phyloP scores from a whole-genome alignment of 306 rosid species.

The Begonia fuchsioides region DNA sequence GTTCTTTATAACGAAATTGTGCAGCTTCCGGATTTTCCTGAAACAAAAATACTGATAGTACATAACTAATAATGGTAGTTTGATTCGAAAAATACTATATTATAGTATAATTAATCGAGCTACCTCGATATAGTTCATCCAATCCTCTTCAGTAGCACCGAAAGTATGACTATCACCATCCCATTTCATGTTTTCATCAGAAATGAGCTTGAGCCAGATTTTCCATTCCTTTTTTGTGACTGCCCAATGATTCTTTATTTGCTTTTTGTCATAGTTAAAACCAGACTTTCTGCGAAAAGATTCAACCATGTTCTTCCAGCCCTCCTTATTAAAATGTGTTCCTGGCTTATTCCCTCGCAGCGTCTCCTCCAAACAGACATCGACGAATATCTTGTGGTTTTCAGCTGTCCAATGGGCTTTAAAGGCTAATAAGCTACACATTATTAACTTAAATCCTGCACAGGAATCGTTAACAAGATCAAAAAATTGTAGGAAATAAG shows the following conservation, averaged over 20 bases:
- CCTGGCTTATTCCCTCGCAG: constrained; percentile 32
- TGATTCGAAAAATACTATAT: background rate
- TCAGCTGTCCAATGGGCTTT: constrained; percentile 43
- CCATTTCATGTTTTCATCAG: constrained; percentile 43
- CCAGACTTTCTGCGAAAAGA: constrained; percentile 38
- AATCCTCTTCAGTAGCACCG: constrained; percentile 14
- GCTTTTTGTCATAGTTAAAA: constrained; percentile 25
- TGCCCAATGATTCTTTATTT: constrained; percentile 50
- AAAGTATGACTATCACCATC: constrained; percentile 26
- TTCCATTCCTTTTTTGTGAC: constrained; percentile 38
- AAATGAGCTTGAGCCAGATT: constrained; percentile 35
- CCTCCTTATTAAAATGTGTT: constrained; percentile 30
- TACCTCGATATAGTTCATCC: too few relatives aligned
- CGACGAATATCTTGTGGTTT: constrained; percentile 33
- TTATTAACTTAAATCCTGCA: constrained; percentile 9
- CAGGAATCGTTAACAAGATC: background rate
- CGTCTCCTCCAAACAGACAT: constrained; percentile 29
- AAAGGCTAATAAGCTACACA: constrained; percentile 20
- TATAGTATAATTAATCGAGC: too few relatives aligned
- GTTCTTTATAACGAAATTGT: constrained; percentile 38
- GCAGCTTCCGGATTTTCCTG: constrained; percentile 48
- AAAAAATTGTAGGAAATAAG: background rate
- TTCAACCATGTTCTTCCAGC: constrained; percentile 35
- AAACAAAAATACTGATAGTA: constrained; percentile 13
- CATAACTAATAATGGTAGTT: constrained; percentile 8